Evolutionary conservation across 805 yeast genomes (phyloP).

Genomic region (Saccharomyces eubayanus): DNA sequence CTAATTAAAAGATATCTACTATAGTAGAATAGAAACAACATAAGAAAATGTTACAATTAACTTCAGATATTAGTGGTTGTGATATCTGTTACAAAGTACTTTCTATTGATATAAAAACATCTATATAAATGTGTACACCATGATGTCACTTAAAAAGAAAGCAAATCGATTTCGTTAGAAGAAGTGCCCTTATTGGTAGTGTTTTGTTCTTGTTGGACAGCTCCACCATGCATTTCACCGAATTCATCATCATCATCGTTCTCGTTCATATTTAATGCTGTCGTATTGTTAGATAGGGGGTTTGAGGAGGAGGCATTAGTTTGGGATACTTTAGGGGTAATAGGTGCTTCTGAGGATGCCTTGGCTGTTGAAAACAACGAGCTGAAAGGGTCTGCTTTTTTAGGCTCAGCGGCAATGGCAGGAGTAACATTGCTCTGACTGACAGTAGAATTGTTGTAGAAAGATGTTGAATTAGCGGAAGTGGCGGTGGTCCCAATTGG

Average conservation of each 20-base stretch:
- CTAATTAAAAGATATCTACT: not conserved
- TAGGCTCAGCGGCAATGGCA: conserved; percentile 34
- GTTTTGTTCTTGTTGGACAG: not conserved
- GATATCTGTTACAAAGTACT: not conserved
- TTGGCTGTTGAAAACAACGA: conserved; percentile 62
- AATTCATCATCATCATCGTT: conserved; percentile 29
- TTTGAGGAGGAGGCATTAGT: conserved; percentile 1
- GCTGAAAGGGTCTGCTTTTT: conserved; percentile 61
- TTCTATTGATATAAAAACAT: not conserved
- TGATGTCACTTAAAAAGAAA: not conserved
- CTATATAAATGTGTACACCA: not conserved
- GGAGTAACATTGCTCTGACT: conserved; percentile 16
- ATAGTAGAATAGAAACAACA: not conserved
- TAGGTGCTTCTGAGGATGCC: conserved; percentile 21
- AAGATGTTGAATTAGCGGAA: conserved; percentile 11
- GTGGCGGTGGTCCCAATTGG: conserved; percentile 15
- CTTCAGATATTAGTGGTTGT: not conserved
- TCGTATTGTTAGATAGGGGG: not conserved
- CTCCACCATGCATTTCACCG: conserved; percentile 24
- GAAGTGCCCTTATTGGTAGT: not conserved
- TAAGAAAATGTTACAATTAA: not conserved
- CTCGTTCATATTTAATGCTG: not conserved
- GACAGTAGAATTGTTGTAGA: not conserved
- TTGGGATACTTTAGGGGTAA: conserved; percentile 14
- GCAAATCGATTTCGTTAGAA: not conserved